These are phyloP conservation scores for Calamus simplicifolius DNA, from an alignment of 176 grass and related monocot species.

Conservation along the genomic window DNA sequence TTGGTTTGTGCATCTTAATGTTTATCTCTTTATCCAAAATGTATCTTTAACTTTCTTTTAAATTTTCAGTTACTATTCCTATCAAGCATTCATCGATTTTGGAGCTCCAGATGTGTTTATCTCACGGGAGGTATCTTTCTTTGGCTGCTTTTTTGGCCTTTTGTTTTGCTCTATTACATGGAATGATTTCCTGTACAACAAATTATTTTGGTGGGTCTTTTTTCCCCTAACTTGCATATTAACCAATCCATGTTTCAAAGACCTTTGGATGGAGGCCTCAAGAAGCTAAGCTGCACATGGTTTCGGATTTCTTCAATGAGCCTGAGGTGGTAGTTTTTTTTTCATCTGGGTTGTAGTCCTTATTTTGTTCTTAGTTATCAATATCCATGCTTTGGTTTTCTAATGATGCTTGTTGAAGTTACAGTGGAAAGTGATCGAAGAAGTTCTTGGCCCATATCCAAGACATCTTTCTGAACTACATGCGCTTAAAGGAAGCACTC, in stretches of 20 bases:
- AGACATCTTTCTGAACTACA: conserved; percentile 84
- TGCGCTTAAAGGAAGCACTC: conserved; percentile 67
- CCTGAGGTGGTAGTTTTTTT: conserved; percentile 66
- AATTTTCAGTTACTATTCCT: conserved; percentile 84
- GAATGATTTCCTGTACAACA: background rate
- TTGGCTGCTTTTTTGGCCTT: background rate
- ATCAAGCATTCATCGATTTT: conserved; percentile 83
- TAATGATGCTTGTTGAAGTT: conserved; percentile 79
- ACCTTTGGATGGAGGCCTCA: conserved; percentile 82
- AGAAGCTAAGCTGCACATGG: conserved; percentile 93
- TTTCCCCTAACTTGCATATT: background rate
- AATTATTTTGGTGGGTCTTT: no score
- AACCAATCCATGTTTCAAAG: conserved; percentile 25
- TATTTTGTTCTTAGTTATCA: no score
- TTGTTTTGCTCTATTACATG: background rate
- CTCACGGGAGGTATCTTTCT: conserved; percentile 81
- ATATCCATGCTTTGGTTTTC: background rate
- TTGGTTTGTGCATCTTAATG: conserved; percentile 1
- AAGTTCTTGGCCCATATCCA: conserved; percentile 82
- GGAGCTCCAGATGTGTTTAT: conserved; percentile 94
- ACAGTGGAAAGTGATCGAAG: conserved; percentile 98
- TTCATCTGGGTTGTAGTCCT: background rate
- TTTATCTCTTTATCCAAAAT: background rate
- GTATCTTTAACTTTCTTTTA: background rate
- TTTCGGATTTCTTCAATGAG: conserved; percentile 84